Conservation (phyloP, 2,329 filamentous ascomycete species). For the Diaporthe sp. region DNA sequence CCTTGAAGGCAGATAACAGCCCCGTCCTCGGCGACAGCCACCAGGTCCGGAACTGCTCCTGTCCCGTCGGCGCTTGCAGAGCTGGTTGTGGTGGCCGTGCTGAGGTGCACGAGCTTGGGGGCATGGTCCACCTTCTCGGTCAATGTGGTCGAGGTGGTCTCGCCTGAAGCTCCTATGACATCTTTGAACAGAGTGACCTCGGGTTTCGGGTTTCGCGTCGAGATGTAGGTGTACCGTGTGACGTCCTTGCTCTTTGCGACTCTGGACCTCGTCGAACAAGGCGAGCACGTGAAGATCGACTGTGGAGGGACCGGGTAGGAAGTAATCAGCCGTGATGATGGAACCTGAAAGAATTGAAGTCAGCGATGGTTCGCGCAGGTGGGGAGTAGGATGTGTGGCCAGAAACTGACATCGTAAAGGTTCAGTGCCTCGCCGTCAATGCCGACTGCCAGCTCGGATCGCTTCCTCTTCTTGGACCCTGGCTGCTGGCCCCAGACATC, state of each 20-base stretch:
- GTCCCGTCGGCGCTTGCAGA: conserved; percentile 46
- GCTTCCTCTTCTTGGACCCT: conserved; percentile 72
- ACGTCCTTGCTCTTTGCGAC: conserved; percentile 62
- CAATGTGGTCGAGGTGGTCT: conserved; percentile 65
- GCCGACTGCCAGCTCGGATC: conserved; percentile 74
- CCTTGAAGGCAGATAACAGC: conserved; percentile 73
- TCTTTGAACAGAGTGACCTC: conserved; percentile 74
- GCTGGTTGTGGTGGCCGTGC: conserved; percentile 47
- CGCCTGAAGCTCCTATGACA: conserved; percentile 63
- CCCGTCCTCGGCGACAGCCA: conserved; percentile 73
- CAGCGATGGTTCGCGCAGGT: conserved; percentile 34
- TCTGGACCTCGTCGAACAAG: conserved; percentile 70
- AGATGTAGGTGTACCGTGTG: conserved; percentile 73
- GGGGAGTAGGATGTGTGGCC: conserved; percentile 28
- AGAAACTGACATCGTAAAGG: conserved; percentile 71
- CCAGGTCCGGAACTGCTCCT: conserved; percentile 56
- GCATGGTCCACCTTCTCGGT: conserved; percentile 59
- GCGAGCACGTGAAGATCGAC: conserved; percentile 73
- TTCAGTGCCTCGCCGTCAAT: conserved; percentile 75
- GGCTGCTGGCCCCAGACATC: conserved; percentile 73
- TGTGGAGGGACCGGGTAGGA: conserved; percentile 78
- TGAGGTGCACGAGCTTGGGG: conserved; percentile 59
- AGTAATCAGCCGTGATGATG: conserved; percentile 73
- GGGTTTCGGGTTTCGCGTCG: conserved; percentile 64
- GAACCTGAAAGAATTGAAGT: conserved; percentile 62